Evolutionary conservation across 2,329 filamentous ascomycete species (phyloP), one percentile per base, ranked within the genome.

Genomic region (Fusarium sp.): DNA sequence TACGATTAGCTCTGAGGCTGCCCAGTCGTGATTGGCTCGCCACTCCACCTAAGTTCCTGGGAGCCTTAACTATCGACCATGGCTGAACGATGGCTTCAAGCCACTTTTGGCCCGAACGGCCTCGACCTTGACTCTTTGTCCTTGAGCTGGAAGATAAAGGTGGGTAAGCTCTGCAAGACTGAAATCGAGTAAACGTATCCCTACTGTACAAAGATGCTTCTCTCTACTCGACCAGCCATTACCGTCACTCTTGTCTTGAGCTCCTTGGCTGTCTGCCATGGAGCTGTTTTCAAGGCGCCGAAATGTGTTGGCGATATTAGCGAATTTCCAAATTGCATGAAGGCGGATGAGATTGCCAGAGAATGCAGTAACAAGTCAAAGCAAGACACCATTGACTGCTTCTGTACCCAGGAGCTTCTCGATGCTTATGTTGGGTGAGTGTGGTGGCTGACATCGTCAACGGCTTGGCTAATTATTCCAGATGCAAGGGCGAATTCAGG

Each of bases 401-500:
- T 70, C 32, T 70, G 68, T 38, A 70, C 68, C 15, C 65, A 70
- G 17, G 68, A 70, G 22, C 59, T 68, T 12, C 50, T 70, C 11
- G 38, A 70, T 50, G 68, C 58, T 14, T 70, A 68, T 6, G 45
- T 70, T 6, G 68, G 59, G 68, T 70, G 35, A 63, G 68, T 22
- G 2, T 14, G 9, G 45, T 11, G 2, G 27, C 9, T 32, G 1
- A 2, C 2, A 33, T 32, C 1, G 20, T 20, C 9, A 11, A 15
- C n/a, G 25, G 3, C 14, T n/a, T 25, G 12, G 56, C 65, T 12
- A 30, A 50, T 27, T 20, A 22, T 37, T 35, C 6, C 12, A 70
- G 68, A 9, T 70, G 68, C 30, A 68, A 70, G 52, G 61, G 54
- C 8, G 68, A 70, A 10, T 63, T 70, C 50, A 68, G 68, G n/a